phyloP scores from a whole-genome alignment of 768 basidiomycete genomes.

The Mycena venus region DNA sequence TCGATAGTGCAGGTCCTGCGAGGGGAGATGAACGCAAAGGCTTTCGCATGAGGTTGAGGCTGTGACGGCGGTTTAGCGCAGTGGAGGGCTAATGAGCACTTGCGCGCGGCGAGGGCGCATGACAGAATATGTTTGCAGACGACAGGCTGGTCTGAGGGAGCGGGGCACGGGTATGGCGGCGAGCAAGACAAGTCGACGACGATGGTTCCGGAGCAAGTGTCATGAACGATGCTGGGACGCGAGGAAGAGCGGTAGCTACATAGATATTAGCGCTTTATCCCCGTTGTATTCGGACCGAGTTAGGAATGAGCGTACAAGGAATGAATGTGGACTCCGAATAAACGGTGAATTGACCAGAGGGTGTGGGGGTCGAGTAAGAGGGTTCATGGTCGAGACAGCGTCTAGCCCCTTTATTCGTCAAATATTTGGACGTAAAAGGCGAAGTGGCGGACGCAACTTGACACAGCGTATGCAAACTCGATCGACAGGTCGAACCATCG shows the following conservation, averaged over 20 bases:
- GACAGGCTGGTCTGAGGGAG: background rate
- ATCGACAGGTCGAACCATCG: background rate
- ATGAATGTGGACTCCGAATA: no score
- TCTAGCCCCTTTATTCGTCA: background rate
- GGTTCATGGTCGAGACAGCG: background rate
- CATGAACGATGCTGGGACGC: background rate
- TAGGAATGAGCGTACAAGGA: background rate
- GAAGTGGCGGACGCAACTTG: background rate
- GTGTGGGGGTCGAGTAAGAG: no score
- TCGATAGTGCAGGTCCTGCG: conserved; percentile 52
- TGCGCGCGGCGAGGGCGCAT: background rate
- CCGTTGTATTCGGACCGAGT: background rate
- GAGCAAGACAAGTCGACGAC: background rate
- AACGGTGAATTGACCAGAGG: no score
- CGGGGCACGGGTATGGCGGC: background rate
- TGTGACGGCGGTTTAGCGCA: conserved; percentile 25
- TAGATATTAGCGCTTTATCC: background rate
- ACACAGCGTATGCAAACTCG: background rate
- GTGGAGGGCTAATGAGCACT: background rate
- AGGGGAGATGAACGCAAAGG: conserved; percentile 59
- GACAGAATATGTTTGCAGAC: background rate
- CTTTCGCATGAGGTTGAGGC: conserved; percentile 36
- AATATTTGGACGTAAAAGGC: background rate
- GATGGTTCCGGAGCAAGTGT: conserved; percentile 6
- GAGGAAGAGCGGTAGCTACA: conserved; percentile 13